Percentiles rank a stretch among this genome's conserved stretches.
phyloP scores from a whole-genome alignment of 805 yeast genomes.

The Clavispora vitiphila region DNA sequence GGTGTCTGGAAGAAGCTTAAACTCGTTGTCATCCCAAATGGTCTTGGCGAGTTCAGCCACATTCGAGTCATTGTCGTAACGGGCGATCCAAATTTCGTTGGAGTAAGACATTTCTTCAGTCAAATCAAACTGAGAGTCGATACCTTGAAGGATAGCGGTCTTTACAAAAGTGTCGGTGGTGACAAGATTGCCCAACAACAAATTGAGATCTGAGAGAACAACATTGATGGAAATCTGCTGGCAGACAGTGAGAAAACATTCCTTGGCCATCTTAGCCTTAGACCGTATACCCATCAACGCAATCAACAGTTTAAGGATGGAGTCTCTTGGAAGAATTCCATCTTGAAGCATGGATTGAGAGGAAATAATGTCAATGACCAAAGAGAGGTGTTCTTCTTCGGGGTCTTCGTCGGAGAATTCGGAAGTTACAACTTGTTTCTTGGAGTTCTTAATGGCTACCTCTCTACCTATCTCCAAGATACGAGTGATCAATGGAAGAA shows the following conservation, averaged over 20 bases:
- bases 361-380: slow-evolving; percentile 71
- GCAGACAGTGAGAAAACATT: slow-evolving; percentile 71
- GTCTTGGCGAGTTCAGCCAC: slow-evolving; percentile 66
- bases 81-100: slow-evolving; percentile 72
- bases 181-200: slow-evolving; percentile 53
- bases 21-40: slow-evolving; percentile 79
- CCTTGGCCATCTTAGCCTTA: slow-evolving; percentile 77
- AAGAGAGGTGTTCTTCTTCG: slow-evolving; percentile 80
- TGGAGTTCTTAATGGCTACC: slow-evolving; percentile 48
- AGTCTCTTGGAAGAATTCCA: slow-evolving; percentile 61
- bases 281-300: slow-evolving; percentile 68
- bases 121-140: slow-evolving; percentile 78
- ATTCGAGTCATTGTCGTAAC: slow-evolving; percentile 64
- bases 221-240: slow-evolving; percentile 69
- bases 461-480: slow-evolving; percentile 64
- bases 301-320: slow-evolving; percentile 57
- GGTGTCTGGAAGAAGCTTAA: slow-evolving; percentile 41
- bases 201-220: slow-evolving; percentile 48
- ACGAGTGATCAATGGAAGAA: slow-evolving; percentile 67
- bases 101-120: slow-evolving; percentile 44
- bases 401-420: slow-evolving; percentile 78
- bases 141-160: slow-evolving; percentile 70
- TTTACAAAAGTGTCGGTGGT: slow-evolving; percentile 70
- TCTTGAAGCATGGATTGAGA: slow-evolving; percentile 65
- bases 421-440: slow-evolving; percentile 46